A percentile compares a stretch with the other conserved stretches of the same genome.
Evolutionary conservation across 441 rosid species (phyloP).

Genomic region (Breynia disticha): DNA sequence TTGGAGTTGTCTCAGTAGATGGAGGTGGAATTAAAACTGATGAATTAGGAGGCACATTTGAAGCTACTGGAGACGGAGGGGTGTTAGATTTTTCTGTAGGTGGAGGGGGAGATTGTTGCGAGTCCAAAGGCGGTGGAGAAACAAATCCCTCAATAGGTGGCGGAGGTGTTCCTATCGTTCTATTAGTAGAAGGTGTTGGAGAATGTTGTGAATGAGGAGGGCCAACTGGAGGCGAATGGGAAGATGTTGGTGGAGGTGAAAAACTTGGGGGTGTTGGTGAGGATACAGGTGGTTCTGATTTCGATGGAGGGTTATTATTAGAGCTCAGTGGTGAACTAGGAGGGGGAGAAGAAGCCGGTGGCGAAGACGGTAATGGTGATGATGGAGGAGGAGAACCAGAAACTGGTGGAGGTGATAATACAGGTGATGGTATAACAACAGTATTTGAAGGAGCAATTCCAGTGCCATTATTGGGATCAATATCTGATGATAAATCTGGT

Average conservation of each 20-base stretch:
- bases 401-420: conserved; percentile 19
- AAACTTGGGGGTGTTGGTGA: conserved; percentile 14
- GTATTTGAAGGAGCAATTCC: conserved; percentile 25
- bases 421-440: background rate
- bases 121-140: conserved; percentile 4
- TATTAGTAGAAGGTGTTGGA: conserved; percentile 12
- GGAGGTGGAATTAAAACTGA: background rate
- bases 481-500: background rate
- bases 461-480: background rate
- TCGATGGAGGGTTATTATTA: background rate
- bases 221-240: background rate
- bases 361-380: background rate
- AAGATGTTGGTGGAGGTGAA: background rate
- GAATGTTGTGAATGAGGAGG: background rate
- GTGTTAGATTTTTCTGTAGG: conserved; percentile 6
- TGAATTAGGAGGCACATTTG: conserved; percentile 14
- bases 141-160: conserved; percentile 5
- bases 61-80: conserved; percentile 13
- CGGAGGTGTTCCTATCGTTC: background rate
- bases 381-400: conserved; percentile 15
- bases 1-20: background rate
- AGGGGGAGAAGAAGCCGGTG: conserved; percentile 5
- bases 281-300: conserved; percentile 12
- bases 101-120: conserved; percentile 12
- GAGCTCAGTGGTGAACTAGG: conserved; percentile 8